Evolutionary conservation across 2,329 filamentous ascomycete genomes (phyloP).

Genomic region (Lasiodiplodia sp.): DNA sequence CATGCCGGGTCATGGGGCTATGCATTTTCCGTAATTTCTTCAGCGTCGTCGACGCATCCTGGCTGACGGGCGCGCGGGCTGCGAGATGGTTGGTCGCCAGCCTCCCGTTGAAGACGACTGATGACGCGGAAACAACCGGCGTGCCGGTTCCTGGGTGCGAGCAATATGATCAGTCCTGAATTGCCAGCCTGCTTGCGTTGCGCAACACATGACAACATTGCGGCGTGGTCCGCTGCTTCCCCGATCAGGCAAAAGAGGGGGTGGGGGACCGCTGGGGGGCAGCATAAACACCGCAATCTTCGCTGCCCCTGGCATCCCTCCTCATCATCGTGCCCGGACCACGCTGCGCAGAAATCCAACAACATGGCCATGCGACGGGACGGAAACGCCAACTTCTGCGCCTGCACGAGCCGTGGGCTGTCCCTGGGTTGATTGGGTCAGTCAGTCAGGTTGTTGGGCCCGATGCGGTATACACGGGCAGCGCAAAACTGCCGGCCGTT

Average conservation of each 20-base stretch:
- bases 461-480: not conserved
- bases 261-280: conserved; percentile 16
- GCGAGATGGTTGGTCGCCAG: conserved; percentile 2
- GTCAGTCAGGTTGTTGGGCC: conserved; percentile 9
- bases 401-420: not conserved
- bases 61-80: conserved; percentile 6
- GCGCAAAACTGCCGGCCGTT: not conserved
- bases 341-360: not conserved
- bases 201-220: conserved; percentile 27
- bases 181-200: conserved; percentile 5
- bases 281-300: conserved; percentile 14
- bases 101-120: not conserved
- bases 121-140: conserved; percentile 24
- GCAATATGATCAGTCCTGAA: conserved; percentile 15
- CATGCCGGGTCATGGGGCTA: conserved; percentile 7
- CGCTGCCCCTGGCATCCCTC: conserved; percentile 9
- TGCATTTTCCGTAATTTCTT: conserved; percentile 24
- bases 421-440: not conserved
- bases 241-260: conserved; percentile 23
- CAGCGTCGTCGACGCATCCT: conserved; percentile 13
- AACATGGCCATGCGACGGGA: conserved; percentile 14
- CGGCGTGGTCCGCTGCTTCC: conserved; percentile 23
- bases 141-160: conserved; percentile 20
- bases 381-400: conserved; percentile 3
- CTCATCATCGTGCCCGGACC: conserved; percentile 10